Base-by-base conservation (phyloP, 2,329 filamentous ascomycete species). In the Penicillium sp. region DNA sequence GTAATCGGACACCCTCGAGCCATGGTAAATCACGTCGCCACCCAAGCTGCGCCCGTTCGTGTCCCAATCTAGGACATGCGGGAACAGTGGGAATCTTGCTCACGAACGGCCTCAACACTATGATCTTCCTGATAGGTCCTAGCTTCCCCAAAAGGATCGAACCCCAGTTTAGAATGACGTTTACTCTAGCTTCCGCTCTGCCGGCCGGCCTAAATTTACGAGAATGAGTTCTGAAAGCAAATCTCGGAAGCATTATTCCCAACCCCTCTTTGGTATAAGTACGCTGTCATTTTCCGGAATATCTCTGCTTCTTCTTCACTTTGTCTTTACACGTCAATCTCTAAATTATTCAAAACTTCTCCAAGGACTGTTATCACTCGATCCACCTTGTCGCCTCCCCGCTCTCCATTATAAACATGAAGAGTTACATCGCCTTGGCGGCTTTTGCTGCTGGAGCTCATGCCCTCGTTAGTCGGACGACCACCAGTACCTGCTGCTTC, bases 401-500 rank as follows among this genome's bases (percentile, higher is more conserved):
- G n/a, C n/a, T 35, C 5, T 16, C 31, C 14, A 35, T 18, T 18
- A 35, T 27, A 3, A 58, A 35, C 16, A 76, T 77, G 72, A 72
- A 69, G 62, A 66, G 66, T 42, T 57, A 76, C 50, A 58, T 68
- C 50, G 65, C 68, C 41, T 48, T 72, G 25, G 64, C 70, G 41
- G 69, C 70, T 48, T 66, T 76, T 25, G 64, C 71, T 53, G 65
- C 67, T 35, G 69, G 72, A 31, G 68, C 73, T 44, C 73, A 76
- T 57, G 76, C 76, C 43, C 65, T 75, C 30, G 63, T 71, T 48
- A 50, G 65, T 51, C 66, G 73, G n/a, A n/a, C n/a, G n/a, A n/a
- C n/a, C 39, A 58, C 63, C 44, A 64, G 61, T 28, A 70, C 64
- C 43, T 81, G 81, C 62, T 77, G 76, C 55, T 84, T 86, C 67